Base-by-base conservation (phyloP, 2,329 filamentous ascomycete genomes). In the Ceratocystis destructans region DNA sequence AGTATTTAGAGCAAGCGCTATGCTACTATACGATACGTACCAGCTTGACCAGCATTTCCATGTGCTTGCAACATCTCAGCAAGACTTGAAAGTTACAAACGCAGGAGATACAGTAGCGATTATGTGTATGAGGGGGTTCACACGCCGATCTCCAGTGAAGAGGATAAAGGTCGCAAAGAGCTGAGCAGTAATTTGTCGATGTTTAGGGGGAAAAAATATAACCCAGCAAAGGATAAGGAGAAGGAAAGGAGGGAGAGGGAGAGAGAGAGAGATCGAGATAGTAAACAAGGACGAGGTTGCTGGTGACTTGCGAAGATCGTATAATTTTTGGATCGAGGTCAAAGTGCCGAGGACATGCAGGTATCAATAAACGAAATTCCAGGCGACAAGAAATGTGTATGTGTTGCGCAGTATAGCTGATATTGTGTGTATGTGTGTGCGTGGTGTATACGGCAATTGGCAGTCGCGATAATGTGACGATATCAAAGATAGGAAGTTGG, bases 391-490 rank as follows among this genome's bases (percentile, higher is more conserved):
- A 33, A 25, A n/a, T n/a, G n/a, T n/a, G n/a, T n/a, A 59, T 25
- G 15, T 25, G 20, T 53, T 59, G 53, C 15, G 28, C 28, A 17
- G 53, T 59, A 5, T n/a, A n/a, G 20, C 3, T 25, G 48, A 50
- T 22, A 22, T 50, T 12, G 12, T 12, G 2, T 50, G 6, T 53
- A 7, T 53, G 12, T 50, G 22, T 53, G 17, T 10, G 53, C 37
- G 7, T 8, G 33, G 33, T 37, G 33, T 37, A 37, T 37, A 4
- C 12, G 33, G 33, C 3, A 37, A 10, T 37, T 37, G 33, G 33
- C 33, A 33, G 25, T 59, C 53, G 53, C 53, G 25, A 59, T 59
- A 28, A n/a, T 57, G 53, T 59, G 53, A n/a, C 33, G 53, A 59
- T 59, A 59, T 37, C 53, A 59, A 59, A 59, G 53, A 25, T 17